phyloP scores from a whole-genome alignment of 192 early-diverging fungal genomes.

The Umbelopsis sp. region DNA sequence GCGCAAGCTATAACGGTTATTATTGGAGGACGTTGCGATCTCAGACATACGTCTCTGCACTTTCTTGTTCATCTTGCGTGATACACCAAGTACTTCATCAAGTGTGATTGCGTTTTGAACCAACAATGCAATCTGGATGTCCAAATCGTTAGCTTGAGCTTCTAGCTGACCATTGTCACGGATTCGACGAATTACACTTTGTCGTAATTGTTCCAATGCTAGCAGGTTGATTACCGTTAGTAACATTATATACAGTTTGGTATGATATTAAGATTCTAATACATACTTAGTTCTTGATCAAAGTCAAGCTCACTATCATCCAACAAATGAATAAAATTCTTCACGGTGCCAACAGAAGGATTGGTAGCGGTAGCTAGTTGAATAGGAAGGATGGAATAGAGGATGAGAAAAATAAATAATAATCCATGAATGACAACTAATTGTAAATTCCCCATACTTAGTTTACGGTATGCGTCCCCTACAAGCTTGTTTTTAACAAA shows the following conservation, averaged over 20 bases:
- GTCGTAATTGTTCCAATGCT: slow-evolving; percentile 75
- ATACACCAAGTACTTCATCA: slow-evolving; percentile 83
- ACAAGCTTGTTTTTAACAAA: slow-evolving; percentile 25
- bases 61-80: slow-evolving; percentile 44
- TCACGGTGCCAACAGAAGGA: slow-evolving; percentile 79
- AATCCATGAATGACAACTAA: not conserved
- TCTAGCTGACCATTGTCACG: slow-evolving; percentile 86
- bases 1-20: slow-evolving; percentile 67
- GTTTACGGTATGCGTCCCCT: slow-evolving; percentile 21
- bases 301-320: slow-evolving; percentile 91
- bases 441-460: slow-evolving; percentile 8
- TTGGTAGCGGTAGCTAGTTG: slow-evolving; percentile 64
- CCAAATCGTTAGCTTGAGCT: slow-evolving; percentile 80
- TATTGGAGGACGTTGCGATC: slow-evolving; percentile 36
- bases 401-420: not conserved
- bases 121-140: slow-evolving; percentile 95
- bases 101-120: slow-evolving; percentile 94
- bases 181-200: slow-evolving; percentile 85
- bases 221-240: slow-evolving; percentile 13
- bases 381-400: slow-evolving; percentile 6
- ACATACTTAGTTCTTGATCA: slow-evolving; percentile 84
- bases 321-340: slow-evolving; percentile 85
- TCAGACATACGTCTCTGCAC: slow-evolving; percentile 46
- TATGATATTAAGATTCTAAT: not conserved
- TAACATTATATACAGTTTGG: not conserved